Evolutionary conservation across 1,284 basidiomycete species (phyloP), one percentile per base, ranked within the genome.

Genomic region (Ganoderma meredithae): DNA sequence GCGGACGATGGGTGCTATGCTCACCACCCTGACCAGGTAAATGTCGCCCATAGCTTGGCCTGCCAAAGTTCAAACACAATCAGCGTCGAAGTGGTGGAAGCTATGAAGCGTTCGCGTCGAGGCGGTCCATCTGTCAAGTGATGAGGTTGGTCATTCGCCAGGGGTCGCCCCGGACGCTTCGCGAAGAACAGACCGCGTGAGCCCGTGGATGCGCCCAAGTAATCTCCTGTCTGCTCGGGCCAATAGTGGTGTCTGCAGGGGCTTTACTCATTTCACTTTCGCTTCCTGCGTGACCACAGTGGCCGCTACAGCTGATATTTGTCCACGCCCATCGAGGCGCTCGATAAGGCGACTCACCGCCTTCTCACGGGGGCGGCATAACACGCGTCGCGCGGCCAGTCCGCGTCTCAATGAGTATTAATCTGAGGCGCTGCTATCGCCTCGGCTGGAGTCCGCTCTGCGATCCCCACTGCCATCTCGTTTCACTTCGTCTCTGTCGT

Each of bases 31-130:
- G 19, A 47, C 44, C 44, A 47, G 43, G 44, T 8, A 6, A 47
- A 22, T 19, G 19, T 3, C 44, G 44, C 44, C 44, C 19, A 47
- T n/a, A 9, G 1, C 44, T 47, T 22, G 19, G 44, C 47, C 22
- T 25, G 6, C 44, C 9, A 19, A n/a, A 44, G 17, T 47, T 22
- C 44, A 47, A 47, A 47, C 44, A n/a, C 44, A 49, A 49, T 49
- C 47, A 49, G 47, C 47, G 12, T 49, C 47, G 22, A 49, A 47
- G n/a, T n/a, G 44, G 19, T 47, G 44, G 44, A 47, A 47, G 44
- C 44, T 47, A 47, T 47, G 44, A 25, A 10, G n/a, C n/a, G 8
- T n/a, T 44, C 10, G 22, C 13, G 31, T 33, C 27, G 31, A 33
- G 25, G 52, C 52, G 52, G 52, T 22, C 52, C 52, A 55, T 55